Base-by-base conservation (phyloP, 1,139 yeast genomes). In the Pichia sp. region DNA sequence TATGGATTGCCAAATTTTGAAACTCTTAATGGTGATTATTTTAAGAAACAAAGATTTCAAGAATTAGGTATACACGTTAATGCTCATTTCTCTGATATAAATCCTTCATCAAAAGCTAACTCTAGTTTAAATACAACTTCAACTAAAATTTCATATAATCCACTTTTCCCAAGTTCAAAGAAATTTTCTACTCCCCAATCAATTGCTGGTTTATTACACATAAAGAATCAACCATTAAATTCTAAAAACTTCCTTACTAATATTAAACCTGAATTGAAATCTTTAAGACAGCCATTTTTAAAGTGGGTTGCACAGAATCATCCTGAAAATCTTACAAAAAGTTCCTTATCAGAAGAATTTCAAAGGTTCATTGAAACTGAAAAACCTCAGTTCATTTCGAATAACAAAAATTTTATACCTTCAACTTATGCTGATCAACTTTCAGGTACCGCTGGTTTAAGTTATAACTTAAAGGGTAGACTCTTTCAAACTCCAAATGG, bases 401-500 rank as follows among this genome's bases (percentile, higher is more conserved):
- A 31, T 31, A 27, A 42, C 11, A 30, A 44, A 34, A 44, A 38
- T n/a, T 28, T 45, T 8, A 57, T 63, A 18, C 62, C 67, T 22
- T 48, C 57, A 33, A 46, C 60, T 18, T 59, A 62, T 42, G 50
- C 51, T 16, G 55, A 60, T 8, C 55, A 54, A 47, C 57, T 65
- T 22, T 63, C 83, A 54, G 93, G 89, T 42, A 80, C 85, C 13
- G 95, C 84, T 45, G 95, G 95, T 16, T 73, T 86, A 55, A 78
- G 88, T 2, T 89, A 88, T 63, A 76, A 76, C 48, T 77, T 85
- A 59, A 79, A 77, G 58, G 96, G 96, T 9, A 77, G 90, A 66
- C 72, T 88, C 47, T 67, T 75, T 57, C 87, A 84, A 68, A 77
- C 90, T 3, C 95, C 96, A 34, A 79, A 84, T 60, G 96, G 96